Percentiles rank a stretch among this genome's conserved stretches.
phyloP scores from a whole-genome alignment of 2,329 filamentous ascomycete species.

The Aureobasidium sp. region DNA sequence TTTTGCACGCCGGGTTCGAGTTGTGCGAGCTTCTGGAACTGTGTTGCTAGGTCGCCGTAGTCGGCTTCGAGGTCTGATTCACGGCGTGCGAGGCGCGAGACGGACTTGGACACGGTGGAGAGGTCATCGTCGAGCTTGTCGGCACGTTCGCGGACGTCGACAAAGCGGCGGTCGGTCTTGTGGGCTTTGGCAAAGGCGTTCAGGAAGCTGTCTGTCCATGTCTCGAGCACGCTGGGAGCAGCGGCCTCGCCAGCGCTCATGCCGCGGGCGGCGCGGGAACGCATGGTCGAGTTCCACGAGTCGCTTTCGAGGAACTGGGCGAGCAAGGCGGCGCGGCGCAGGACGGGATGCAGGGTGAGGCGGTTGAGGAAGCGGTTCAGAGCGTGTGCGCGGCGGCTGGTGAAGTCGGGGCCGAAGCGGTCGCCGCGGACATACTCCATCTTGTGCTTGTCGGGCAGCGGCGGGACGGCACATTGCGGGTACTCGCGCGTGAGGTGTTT shows the following conservation, averaged over 20 bases:
- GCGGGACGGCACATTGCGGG: constrained; percentile 84
- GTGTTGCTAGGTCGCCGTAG: constrained; percentile 79
- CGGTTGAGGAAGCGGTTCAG: constrained; percentile 85
- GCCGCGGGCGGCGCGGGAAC: constrained; percentile 59
- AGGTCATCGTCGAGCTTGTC: constrained; percentile 94
- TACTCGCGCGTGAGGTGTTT: constrained; percentile 83
- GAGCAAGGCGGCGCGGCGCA: constrained; percentile 73
- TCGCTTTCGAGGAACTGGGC: constrained; percentile 84
- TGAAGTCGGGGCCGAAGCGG: constrained; percentile 91
- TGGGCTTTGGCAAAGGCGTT: constrained; percentile 96
- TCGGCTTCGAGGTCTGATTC: constrained; percentile 83
- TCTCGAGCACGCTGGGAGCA: constrained; percentile 71
- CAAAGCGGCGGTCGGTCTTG: constrained; percentile 88
- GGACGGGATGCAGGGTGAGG: constrained; percentile 75
- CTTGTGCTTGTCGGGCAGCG: constrained; percentile 95
- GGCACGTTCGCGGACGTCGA: constrained; percentile 84
- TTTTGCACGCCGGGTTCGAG: constrained; percentile 81
- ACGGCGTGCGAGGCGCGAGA: constrained; percentile 77
- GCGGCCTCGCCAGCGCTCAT: constrained; percentile 35
- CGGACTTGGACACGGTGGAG: constrained; percentile 88
- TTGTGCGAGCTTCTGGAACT: constrained; percentile 87
- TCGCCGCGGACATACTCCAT: constrained; percentile 98
- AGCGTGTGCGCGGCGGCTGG: constrained; percentile 75
- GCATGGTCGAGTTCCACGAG: constrained; percentile 97
- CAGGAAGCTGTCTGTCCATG: constrained; percentile 90